phyloP scores from a whole-genome alignment of 2,329 filamentous ascomycete species.

The Cladosporium austrohemisphaericum region DNA sequence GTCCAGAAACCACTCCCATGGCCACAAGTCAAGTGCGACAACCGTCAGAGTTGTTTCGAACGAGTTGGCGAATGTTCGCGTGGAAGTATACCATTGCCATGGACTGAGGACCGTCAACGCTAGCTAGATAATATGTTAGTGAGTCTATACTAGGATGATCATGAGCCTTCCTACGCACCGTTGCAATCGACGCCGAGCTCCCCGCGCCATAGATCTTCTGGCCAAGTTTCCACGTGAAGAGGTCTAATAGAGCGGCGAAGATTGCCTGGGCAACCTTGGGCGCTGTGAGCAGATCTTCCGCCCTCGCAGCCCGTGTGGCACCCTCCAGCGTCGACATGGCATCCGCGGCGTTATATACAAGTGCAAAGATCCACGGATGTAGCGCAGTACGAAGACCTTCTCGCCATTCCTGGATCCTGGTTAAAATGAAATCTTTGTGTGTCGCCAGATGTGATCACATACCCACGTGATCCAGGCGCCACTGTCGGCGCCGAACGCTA shows the following conservation, averaged over 20 bases:
- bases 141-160: neutral
- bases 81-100: conserved; percentile 97
- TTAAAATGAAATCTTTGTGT: conserved; percentile 6
- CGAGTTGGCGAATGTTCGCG: conserved; percentile 89
- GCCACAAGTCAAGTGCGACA: conserved; percentile 76
- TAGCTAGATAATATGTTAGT: conserved; percentile 49
- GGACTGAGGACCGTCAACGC: conserved; percentile 70
- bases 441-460: conserved; percentile 22
- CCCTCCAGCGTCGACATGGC: conserved; percentile 53
- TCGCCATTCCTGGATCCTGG: conserved; percentile 73
- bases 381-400: conserved; percentile 82
- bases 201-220: conserved; percentile 65
- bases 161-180: conserved; percentile 44
- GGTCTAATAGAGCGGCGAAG: conserved; percentile 75
- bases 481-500: conserved; percentile 72
- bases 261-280: conserved; percentile 74
- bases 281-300: conserved; percentile 64
- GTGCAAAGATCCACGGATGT: conserved; percentile 83
- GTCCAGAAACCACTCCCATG: conserved; percentile 58
- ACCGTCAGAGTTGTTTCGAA: conserved; percentile 85
- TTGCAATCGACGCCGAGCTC: conserved; percentile 62
- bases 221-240: conserved; percentile 81
- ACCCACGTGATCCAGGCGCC: conserved; percentile 97
- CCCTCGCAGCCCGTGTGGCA: conserved; percentile 53
- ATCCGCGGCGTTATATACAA: conserved; percentile 63